Conservation (phyloP, 2,329 filamentous ascomycete genomes). For the Pleomassaria siparia region DNA sequence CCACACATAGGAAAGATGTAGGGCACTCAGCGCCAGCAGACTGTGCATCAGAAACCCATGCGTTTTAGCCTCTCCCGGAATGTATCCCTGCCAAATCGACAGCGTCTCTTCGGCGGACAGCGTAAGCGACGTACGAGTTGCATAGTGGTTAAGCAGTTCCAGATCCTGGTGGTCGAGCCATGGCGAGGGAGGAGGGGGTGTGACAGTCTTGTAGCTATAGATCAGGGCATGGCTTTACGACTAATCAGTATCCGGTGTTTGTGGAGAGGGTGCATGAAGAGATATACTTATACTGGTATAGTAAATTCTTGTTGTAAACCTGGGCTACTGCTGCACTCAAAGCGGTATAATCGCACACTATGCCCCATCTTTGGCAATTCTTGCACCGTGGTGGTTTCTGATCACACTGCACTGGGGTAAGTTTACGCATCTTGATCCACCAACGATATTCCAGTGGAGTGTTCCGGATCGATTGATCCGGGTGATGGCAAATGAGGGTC, state of each 20-base stretch:
- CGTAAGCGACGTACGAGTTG: constrained; percentile 14
- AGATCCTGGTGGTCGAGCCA: constrained; percentile 14
- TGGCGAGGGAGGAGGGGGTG: constrained; percentile 8
- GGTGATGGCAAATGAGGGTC: neutral
- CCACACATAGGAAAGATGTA: constrained; percentile 18
- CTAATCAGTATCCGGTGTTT: constrained; percentile 4
- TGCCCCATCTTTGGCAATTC: constrained; percentile 23
- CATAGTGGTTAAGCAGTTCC: constrained; percentile 19
- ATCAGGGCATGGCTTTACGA: neutral
- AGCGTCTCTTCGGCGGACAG: constrained; percentile 11
- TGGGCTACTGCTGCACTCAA: constrained; percentile 13
- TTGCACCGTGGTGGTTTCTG: constrained; percentile 21
- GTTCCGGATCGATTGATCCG: neutral
- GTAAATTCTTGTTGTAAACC: constrained; percentile 11
- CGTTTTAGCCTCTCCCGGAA: constrained; percentile 21
- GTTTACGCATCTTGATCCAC: neutral
- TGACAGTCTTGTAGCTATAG: neutral
- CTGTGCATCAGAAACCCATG: constrained; percentile 26
- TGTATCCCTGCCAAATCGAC: constrained; percentile 20
- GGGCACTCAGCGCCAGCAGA: constrained; percentile 24
- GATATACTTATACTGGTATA: constrained; percentile 9
- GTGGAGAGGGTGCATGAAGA: neutral
- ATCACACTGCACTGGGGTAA: constrained; percentile 21
- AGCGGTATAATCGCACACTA: constrained; percentile 24
- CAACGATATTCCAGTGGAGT: neutral